Conservation (phyloP, 345 rosid genomes). For the Moricandia arvensis region DNA sequence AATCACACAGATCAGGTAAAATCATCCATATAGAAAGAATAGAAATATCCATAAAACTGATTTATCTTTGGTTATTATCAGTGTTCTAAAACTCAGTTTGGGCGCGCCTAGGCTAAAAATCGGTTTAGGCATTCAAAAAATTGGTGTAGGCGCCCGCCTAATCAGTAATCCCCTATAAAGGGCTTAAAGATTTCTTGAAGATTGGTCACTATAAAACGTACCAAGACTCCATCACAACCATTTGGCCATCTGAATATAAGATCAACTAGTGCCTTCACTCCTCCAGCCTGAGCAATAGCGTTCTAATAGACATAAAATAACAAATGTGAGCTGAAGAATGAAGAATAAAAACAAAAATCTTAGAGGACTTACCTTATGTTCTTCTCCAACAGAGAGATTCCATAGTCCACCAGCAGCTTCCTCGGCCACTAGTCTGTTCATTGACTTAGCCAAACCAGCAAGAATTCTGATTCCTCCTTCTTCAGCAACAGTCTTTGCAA, state of each 20-base stretch:
- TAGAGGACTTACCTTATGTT: constrained; percentile 63
- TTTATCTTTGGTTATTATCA: not conserved
- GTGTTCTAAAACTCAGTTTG: too few species aligned
- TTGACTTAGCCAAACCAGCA: constrained; percentile 68
- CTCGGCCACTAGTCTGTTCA: constrained; percentile 80
- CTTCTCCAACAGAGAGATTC: constrained; percentile 94
- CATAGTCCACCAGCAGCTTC: constrained; percentile 91
- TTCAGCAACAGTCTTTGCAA: constrained; percentile 83
- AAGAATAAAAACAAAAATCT: not conserved
- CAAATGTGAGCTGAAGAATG: not conserved
- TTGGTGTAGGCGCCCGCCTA: too few species aligned
- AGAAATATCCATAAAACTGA: not conserved
- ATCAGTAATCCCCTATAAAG: too few species aligned
- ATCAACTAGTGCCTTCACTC: constrained; percentile 71
- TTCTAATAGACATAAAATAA: constrained; percentile 40
- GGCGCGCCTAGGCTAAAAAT: too few species aligned
- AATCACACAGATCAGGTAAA: constrained; percentile 26
- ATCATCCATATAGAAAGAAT: not conserved
- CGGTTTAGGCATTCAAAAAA: too few species aligned
- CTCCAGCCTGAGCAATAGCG: constrained; percentile 80
- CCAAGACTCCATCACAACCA: constrained; percentile 82
- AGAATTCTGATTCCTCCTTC: constrained; percentile 74
- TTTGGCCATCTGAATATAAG: constrained; percentile 78
- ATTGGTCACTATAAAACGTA: constrained; percentile 10
- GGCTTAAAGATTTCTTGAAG: too few species aligned